Evolutionary conservation across 208 protist genomes (phyloP).

Genomic region (Acanthamoeba culbertsoni): DNA sequence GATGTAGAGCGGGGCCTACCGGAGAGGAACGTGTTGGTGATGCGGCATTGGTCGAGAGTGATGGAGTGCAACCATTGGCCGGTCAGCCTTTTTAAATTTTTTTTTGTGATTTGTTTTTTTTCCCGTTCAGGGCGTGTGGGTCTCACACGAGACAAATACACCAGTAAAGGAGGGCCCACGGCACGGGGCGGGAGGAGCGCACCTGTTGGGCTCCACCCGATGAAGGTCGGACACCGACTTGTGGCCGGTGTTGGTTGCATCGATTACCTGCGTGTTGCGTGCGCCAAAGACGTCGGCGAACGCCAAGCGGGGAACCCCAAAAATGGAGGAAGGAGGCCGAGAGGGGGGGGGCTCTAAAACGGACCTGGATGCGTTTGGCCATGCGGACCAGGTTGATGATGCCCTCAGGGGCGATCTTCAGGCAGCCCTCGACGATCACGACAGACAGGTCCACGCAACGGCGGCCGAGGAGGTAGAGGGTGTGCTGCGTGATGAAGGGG

Average conservation of each 20-base stretch:
- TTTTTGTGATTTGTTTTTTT: too few relatives aligned
- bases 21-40: background rate
- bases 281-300: background rate
- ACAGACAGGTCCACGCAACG: background rate
- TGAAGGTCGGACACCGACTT: background rate
- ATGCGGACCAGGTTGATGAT: background rate
- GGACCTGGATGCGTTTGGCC: background rate
- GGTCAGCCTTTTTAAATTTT: background rate
- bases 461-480: constrained; percentile 9
- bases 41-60: background rate
- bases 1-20: background rate
- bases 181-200: background rate
- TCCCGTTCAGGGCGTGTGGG: too few relatives aligned
- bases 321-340: background rate
- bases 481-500: background rate
- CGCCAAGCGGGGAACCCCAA: background rate
- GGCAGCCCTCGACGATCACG: background rate
- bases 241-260: background rate
- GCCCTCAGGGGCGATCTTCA: background rate
- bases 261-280: background rate
- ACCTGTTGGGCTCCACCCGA: background rate
- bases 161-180: background rate
- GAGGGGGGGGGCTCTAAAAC: background rate
- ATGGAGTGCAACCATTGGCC: background rate
- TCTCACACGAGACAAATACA: background rate